Base-by-base conservation (phyloP, 768 basidiomycete species). In the Boletus edulis region DNA sequence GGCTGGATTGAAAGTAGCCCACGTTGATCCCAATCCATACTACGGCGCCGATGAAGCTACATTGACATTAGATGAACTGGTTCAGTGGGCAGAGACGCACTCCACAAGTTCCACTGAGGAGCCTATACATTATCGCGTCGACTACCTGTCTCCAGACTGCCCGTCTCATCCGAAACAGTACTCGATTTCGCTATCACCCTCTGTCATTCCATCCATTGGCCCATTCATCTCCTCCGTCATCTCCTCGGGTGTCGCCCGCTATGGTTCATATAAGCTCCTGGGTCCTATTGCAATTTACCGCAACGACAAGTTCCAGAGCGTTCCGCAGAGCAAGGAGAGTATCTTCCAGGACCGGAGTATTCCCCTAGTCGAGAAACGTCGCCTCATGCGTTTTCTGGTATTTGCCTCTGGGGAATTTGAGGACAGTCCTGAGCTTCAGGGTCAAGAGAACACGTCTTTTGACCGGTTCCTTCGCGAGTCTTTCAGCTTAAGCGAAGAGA, bases 311-410 rank as follows among this genome's bases (percentile, higher is more conserved):
- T 66, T 83, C 50, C 81, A 81, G 62, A 79, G 71, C 47, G 95
- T 98, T 0, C 96, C 96, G 1, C 86, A 86, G 32, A 91, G 84
- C 73, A 98, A 97, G 69, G 94, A 94, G 69, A 89, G 91, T 55
- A 81, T 98, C 4, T 98, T 98, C 81, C 94, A 89, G 75, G 86
- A 83, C 72, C 85, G 84, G 64, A 78, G 77, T 10, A 81, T 98
- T 9, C 78, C 78, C 8, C 77, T 98, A 12, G 67, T 94, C 32
- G 91, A 95, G 58, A 98, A 98, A 73, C 76, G 95, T 42, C 80
- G 90, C 32, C 75, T 98, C 24, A 98, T 98, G 90, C 90, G 94
- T 54, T 93, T 96, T 63, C 72, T 98, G 44, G 80, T 86, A 61
- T 94, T 92, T 65, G 86, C 90, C 37, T 81, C 81, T 3, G 83